Base-by-base conservation (phyloP, 108 stramenopile species). In the Poteriospumella lacustris region DNA sequence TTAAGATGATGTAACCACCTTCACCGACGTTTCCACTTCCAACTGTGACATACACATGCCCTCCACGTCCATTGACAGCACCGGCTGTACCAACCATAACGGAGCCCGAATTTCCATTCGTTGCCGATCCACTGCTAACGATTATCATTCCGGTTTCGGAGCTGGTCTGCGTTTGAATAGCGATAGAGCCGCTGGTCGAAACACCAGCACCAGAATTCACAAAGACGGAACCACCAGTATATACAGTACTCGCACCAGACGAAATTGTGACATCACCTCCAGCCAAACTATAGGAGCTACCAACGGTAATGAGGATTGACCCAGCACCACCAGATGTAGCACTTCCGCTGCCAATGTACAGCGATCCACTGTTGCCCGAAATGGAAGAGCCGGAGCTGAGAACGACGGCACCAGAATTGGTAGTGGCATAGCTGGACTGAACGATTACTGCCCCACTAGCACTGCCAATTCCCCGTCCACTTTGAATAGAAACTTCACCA, bases 261-360 rank as follows among this genome's bases (percentile, higher is more conserved):
- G 42, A 0, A 5, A 59, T 1, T 31, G n/a, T 58, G 33, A 78
- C 33, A 38, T 1, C 15, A 2, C 62, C 77, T 28, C 77, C 77
- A 0, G 58, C 12, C 0, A 44, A 44, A 62, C 77, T 78, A 43
- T 59, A 31, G 1, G 52, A 44, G 24, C 28, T 31, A n/a, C 77
- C 77, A 1, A 59, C 77, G 24, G 24, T 68, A 1, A 78, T 39
- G 19, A 19, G 1, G 39, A 78, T 38, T 0, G 1, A 2, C 0
- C 77, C 77, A 0, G 52, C 77, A 0, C 64, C n/a, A 19, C 77
- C 77, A 1, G 29, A 34, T 3, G 77, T 47, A 31, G 68, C 77
- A 0, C 52, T 39, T 1, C 77, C 77, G 0, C 19, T n/a, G 0
- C 77, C 77, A 9, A 78, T 12, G 5, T 12, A 59, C 1, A 78